Conservation (phyloP, 345 rosid species). For the sweet orange (Citrus sinensis) region DNA sequence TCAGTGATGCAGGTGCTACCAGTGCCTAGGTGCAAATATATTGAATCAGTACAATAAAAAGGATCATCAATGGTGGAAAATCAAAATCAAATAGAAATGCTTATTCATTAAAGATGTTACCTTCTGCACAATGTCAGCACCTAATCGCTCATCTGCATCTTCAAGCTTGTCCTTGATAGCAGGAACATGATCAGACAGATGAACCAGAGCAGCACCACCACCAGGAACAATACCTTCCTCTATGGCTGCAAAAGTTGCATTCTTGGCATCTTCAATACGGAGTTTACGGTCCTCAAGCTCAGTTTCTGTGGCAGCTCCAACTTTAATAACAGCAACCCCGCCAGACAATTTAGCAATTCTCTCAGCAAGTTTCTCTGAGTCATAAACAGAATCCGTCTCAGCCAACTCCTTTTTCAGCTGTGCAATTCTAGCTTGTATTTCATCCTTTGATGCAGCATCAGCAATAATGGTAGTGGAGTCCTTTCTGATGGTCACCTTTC, state of each 20-base stretch:
- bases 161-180: conserved; percentile 73
- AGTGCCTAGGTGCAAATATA: conserved; percentile 53
- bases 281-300: conserved; percentile 97
- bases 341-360: conserved; percentile 95
- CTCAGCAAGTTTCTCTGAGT: conserved; percentile 87
- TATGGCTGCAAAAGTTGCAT: conserved; percentile 95
- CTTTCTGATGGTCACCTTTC: conserved; percentile 78
- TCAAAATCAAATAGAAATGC: not conserved
- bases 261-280: conserved; percentile 94
- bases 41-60: not conserved
- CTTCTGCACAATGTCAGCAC: conserved; percentile 97
- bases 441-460: conserved; percentile 93
- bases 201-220: conserved; percentile 90
- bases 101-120: conserved; percentile 27
- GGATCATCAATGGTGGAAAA: not conserved
- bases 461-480: conserved; percentile 89
- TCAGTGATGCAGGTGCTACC: conserved; percentile 81
- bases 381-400: conserved; percentile 91
- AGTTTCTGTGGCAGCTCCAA: conserved; percentile 97
- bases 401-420: conserved; percentile 81
- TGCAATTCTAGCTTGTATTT: conserved; percentile 72
- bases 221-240: conserved; percentile 99
- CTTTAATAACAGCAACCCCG: conserved; percentile 96
- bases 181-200: conserved; percentile 64
- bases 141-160: conserved; percentile 80